These are phyloP conservation scores for Truncatella angustata DNA, from an alignment of 2,329 filamentous ascomycete species.

Conservation along the genomic window DNA sequence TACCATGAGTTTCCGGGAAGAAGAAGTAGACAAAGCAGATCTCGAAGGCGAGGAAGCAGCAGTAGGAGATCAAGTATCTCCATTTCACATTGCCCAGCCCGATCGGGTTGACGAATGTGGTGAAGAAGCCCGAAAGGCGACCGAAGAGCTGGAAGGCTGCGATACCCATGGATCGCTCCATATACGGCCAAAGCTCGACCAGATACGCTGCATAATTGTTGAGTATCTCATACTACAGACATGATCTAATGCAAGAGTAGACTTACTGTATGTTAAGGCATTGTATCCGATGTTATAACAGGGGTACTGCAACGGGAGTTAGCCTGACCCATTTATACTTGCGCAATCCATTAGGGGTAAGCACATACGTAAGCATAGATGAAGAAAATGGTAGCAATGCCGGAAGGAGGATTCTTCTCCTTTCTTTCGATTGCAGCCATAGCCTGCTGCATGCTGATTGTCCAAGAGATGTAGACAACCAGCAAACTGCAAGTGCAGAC, in stretches of 20 bases:
- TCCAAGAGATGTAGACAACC: slow-evolving; percentile 49
- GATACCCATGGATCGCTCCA: slow-evolving; percentile 56
- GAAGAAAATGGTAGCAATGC: slow-evolving; percentile 47
- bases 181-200: slow-evolving; percentile 57
- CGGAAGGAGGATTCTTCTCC: slow-evolving; percentile 22
- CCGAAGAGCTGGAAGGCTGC: slow-evolving; percentile 56
- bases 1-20: slow-evolving; percentile 81
- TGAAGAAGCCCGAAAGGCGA: slow-evolving; percentile 38
- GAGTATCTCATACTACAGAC: no score
- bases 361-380: slow-evolving; percentile 52
- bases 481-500: slow-evolving; percentile 41
- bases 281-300: slow-evolving; percentile 67
- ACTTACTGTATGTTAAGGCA: slow-evolving; percentile 59
- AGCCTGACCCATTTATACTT: background rate
- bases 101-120: slow-evolving; percentile 43
- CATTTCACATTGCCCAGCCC: slow-evolving; percentile 37
- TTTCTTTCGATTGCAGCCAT: slow-evolving; percentile 30
- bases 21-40: slow-evolving; percentile 67
- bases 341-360: background rate
- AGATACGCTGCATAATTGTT: slow-evolving; percentile 53
- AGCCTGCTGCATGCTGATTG: slow-evolving; percentile 41
- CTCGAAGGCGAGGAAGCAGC: slow-evolving; percentile 41
- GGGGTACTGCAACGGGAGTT: slow-evolving; percentile 26
- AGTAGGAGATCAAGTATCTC: slow-evolving; percentile 43
- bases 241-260: no score